Percentiles rank a stretch among this genome's conserved stretches.
phyloP scores from a whole-genome alignment of 176 grass and related monocot species.

The Neostapfia colusana region DNA sequence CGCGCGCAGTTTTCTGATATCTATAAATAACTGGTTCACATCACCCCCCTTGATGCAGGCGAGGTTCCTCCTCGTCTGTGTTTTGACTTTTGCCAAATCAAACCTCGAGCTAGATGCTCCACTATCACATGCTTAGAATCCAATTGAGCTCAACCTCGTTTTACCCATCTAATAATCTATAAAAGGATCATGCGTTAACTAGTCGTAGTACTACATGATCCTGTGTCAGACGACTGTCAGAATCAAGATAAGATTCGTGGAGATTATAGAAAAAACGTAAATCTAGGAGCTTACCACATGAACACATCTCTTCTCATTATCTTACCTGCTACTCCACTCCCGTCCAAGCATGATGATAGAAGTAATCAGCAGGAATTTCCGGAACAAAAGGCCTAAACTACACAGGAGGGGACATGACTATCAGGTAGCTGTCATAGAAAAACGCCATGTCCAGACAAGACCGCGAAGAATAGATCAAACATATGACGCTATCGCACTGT shows the following conservation, averaged over 20 bases:
- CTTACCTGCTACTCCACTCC: background rate
- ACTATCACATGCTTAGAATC: background rate
- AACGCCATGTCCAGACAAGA: too few relatives aligned
- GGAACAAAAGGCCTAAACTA: background rate
- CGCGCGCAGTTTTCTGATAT: background rate
- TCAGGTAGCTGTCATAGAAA: background rate
- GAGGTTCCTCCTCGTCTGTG: constrained; percentile 18
- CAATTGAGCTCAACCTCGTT: background rate
- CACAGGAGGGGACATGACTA: background rate
- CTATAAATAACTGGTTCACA: background rate
- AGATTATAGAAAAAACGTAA: background rate
- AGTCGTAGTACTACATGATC: background rate
- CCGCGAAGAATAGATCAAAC: too few relatives aligned
- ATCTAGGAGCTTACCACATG: background rate
- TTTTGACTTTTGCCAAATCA: background rate
- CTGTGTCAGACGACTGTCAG: constrained; percentile 13
- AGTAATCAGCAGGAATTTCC: background rate
- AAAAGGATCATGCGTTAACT: background rate
- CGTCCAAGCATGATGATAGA: background rate
- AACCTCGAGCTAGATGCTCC: background rate
- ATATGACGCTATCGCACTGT: too few relatives aligned
- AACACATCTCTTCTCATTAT: background rate
- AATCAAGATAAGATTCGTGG: background rate
- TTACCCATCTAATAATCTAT: background rate
- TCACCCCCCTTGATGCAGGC: background rate